A percentile compares a stretch with the other conserved stretches of the same genome.
phyloP scores from a whole-genome alignment of 2,329 filamentous ascomycete genomes.

The Fonsecaea erecta region DNA sequence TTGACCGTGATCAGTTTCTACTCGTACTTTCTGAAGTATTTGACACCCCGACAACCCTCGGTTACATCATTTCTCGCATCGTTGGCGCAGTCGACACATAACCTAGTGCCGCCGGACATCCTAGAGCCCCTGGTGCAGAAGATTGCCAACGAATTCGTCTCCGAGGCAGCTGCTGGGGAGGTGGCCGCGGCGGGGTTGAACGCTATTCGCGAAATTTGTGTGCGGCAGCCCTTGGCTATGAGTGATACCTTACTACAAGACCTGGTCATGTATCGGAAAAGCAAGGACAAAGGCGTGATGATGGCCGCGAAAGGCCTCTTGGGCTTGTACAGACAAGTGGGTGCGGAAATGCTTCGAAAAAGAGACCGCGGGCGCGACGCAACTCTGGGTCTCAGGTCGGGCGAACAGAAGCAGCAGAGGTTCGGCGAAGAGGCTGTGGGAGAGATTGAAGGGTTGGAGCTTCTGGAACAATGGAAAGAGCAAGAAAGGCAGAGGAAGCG shows the following conservation, averaged over 20 bases:
- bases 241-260: conserved; percentile 94
- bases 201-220: conserved; percentile 91
- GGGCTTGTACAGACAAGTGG: conserved; percentile 88
- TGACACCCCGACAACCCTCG: conserved; percentile 83
- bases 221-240: conserved; percentile 93
- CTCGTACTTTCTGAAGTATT: conserved; percentile 92
- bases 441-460: conserved; percentile 86
- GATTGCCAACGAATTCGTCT: conserved; percentile 98
- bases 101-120: conserved; percentile 87
- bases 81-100: conserved; percentile 88
- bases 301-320: conserved; percentile 95
- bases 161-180: conserved; percentile 87
- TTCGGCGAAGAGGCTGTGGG: conserved; percentile 83
- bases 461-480: conserved; percentile 91
- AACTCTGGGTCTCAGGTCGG: conserved; percentile 76
- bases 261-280: conserved; percentile 92
- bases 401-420: conserved; percentile 73
- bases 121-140: conserved; percentile 90
- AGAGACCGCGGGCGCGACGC: conserved; percentile 91
- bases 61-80: conserved; percentile 94
- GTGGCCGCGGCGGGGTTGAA: conserved; percentile 92
- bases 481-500: conserved; percentile 79
- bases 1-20: conserved; percentile 88
- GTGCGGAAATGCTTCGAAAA: conserved; percentile 84
- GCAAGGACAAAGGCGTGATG: conserved; percentile 98